Conservation (phyloP, 1,139 yeast species). For the Hemisphaericaspora subhashii region DNA sequence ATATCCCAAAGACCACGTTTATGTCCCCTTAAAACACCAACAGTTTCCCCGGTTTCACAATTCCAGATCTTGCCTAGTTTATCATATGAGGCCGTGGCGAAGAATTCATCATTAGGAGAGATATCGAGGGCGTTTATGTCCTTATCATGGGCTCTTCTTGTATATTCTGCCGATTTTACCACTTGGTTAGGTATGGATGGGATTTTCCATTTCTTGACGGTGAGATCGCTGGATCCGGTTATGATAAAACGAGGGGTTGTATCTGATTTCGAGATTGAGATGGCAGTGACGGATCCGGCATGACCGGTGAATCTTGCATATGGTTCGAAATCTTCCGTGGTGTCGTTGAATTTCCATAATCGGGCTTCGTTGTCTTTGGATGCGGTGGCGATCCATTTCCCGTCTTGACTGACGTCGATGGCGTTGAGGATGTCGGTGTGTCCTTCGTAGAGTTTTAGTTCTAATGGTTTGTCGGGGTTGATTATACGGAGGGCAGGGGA, state of each 20-base stretch:
- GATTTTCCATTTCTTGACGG: conserved; percentile 85
- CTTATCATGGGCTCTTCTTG: conserved; percentile 95
- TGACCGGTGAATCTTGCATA: conserved; percentile 79
- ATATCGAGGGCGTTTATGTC: conserved; percentile 88
- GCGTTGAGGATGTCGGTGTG: conserved; percentile 85
- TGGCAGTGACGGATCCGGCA: conserved; percentile 82
- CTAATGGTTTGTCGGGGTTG: conserved; percentile 56
- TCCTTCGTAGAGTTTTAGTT: conserved; percentile 68
- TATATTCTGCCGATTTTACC: conserved; percentile 66
- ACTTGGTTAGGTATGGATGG: conserved; percentile 33
- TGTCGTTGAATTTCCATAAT: conserved; percentile 67
- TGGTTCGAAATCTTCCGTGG: conserved; percentile 43
- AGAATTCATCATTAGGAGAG: conserved; percentile 81
- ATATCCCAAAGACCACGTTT: conserved; percentile 95
- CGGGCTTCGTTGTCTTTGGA: conserved; percentile 88
- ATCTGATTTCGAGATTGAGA: conserved; percentile 66
- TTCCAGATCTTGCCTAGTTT: conserved; percentile 91
- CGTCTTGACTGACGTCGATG: conserved; percentile 75
- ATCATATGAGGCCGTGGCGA: conserved; percentile 97
- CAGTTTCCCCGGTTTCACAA: conserved; percentile 73
- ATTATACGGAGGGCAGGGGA: conserved; percentile 86
- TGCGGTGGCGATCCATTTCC: conserved; percentile 87
- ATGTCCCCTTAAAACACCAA: conserved; percentile 86
- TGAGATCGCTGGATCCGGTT: conserved; percentile 87
- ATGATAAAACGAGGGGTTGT: conserved; percentile 64